phyloP scores from a whole-genome alignment of 73 alveolate species.

The Symbiodinium natans region DNA sequence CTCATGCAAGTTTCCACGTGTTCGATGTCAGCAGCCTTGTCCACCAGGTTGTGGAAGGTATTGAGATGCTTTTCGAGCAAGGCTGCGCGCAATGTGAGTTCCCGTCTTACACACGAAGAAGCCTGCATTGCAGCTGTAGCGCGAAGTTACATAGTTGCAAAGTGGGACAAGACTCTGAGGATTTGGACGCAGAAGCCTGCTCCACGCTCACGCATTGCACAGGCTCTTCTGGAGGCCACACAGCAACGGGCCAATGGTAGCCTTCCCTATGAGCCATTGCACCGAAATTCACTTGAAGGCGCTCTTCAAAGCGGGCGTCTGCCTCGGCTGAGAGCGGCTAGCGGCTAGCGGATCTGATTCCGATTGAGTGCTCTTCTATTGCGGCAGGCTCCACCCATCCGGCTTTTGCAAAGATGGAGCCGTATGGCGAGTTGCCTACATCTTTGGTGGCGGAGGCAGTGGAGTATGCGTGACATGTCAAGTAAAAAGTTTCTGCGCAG shows the following conservation, averaged over 20 bases:
- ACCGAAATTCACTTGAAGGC: background rate
- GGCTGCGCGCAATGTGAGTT: slow-evolving; percentile 91
- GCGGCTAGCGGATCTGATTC: background rate
- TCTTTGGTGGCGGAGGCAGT: slow-evolving; percentile 55
- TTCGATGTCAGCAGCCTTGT: background rate
- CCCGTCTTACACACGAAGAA: background rate
- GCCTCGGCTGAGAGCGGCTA: background rate
- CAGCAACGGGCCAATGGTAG: too few species aligned
- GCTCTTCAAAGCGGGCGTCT: slow-evolving; percentile 31
- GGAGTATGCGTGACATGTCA: background rate
- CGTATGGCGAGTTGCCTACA: slow-evolving; percentile 45
- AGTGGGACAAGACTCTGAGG: background rate
- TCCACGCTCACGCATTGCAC: slow-evolving; percentile 60
- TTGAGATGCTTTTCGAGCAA: slow-evolving; percentile 91
- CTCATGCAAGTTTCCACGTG: background rate
- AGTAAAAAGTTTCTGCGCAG: background rate
- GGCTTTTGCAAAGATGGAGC: slow-evolving; percentile 68
- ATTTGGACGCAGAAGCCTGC: slow-evolving; percentile 76
- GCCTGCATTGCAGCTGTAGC: too few species aligned
- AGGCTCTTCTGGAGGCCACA: slow-evolving; percentile 42
- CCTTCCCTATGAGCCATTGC: background rate
- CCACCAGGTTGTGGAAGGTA: slow-evolving; percentile 74
- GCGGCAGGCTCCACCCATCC: slow-evolving; percentile 47
- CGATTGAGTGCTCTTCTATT: background rate
- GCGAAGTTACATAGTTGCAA: background rate